Conservation (phyloP, 2,329 filamentous ascomycete species). For the Macrophomina pseudophaseolina region DNA sequence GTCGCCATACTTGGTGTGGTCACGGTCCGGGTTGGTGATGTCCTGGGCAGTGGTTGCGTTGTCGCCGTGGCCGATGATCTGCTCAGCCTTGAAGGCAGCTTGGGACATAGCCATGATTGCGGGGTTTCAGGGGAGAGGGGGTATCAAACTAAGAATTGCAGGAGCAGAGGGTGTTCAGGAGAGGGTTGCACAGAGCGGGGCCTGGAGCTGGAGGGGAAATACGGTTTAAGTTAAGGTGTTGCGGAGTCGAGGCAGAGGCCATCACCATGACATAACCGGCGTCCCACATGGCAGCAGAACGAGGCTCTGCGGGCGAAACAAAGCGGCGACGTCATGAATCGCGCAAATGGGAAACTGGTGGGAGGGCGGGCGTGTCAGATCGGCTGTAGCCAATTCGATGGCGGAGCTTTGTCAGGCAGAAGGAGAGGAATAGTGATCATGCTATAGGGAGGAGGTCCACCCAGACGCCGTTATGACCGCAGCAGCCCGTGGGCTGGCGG, state of each 20-base stretch:
- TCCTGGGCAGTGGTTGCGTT: slow-evolving; percentile 72
- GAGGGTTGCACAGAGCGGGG: neutral
- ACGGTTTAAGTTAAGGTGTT: too few species aligned
- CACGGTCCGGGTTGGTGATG: slow-evolving; percentile 52
- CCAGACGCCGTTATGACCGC: slow-evolving; percentile 1
- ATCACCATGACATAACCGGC: slow-evolving; percentile 18
- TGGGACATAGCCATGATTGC: slow-evolving; percentile 63
- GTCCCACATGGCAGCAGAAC: neutral
- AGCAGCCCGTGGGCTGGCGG: neutral
- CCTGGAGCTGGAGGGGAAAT: neutral
- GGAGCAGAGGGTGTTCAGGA: neutral
- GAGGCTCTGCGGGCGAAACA: neutral
- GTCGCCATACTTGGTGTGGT: slow-evolving; percentile 42
- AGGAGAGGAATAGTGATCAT: neutral
- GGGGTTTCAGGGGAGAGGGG: neutral
- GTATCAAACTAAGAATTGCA: neutral
- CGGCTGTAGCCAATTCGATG: slow-evolving; percentile 11
- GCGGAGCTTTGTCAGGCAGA: neutral
- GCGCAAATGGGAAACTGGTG: slow-evolving; percentile 11
- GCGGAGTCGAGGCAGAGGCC: neutral
- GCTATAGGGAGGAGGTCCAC: neutral
- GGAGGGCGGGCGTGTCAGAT: neutral
- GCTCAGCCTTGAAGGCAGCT: slow-evolving; percentile 71
- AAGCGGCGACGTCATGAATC: slow-evolving; percentile 15
- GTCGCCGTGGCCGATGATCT: slow-evolving; percentile 69